Evolutionary conservation across 805 yeast genomes (phyloP).

Genomic region (Spathaspora gorwiae): DNA sequence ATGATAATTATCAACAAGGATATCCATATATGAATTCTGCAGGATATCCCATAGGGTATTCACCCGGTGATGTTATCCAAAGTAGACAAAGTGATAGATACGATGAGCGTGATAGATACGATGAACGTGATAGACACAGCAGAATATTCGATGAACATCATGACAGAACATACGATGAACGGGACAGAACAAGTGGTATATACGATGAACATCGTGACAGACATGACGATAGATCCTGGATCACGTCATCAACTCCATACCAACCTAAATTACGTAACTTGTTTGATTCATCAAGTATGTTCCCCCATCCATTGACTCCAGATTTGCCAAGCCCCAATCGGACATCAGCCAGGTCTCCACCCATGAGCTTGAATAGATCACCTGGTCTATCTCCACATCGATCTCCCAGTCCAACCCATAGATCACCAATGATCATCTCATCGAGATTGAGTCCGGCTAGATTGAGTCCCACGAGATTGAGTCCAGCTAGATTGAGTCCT

Average conservation of each 20-base stretch:
- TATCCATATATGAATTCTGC: too few species aligned
- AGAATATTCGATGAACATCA: too few species aligned
- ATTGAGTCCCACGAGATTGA: too few species aligned
- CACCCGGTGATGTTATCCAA: too few species aligned
- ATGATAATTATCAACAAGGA: too few species aligned
- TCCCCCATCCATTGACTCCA: background rate
- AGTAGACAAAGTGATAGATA: background rate
- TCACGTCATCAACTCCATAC: slow-evolving; percentile 12
- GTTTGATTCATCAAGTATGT: too few species aligned
- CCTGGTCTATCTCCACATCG: background rate
- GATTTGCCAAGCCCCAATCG: background rate
- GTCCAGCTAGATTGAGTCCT: too few species aligned
- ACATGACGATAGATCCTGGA: slow-evolving; percentile 7
- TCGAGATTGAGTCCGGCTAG: too few species aligned
- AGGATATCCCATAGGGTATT: too few species aligned
- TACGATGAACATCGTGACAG: background rate
- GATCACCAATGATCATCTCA: too few species aligned
- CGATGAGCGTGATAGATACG: background rate
- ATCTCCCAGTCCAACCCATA: background rate
- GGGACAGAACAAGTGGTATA: background rate
- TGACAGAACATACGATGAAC: too few species aligned
- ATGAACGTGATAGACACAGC: background rate
- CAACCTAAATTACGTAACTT: background rate
- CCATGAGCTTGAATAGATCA: background rate
- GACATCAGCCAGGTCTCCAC: background rate